These are phyloP conservation scores for Medicago lupulina DNA, from an alignment of 306 rosid species.

Conservation along the genomic window DNA sequence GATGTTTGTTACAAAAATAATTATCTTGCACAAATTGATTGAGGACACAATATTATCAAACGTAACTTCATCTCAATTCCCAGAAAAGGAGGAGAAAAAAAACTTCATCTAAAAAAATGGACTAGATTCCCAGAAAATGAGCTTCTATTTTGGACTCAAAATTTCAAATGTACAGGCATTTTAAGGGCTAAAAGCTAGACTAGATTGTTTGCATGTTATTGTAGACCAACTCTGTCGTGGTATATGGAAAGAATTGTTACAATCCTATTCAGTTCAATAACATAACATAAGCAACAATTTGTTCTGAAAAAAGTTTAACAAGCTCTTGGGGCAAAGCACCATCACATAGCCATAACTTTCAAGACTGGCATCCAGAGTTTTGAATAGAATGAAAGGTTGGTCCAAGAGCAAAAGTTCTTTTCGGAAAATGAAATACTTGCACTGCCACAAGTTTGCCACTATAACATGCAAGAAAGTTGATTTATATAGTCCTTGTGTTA, in stretches of 20 bases:
- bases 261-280: not conserved
- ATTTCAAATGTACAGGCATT: not conserved
- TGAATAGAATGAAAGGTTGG: not conserved
- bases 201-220: not conserved
- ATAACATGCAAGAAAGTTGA: conserved; percentile 16
- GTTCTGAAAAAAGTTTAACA: not conserved
- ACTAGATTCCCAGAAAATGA: too few relatives aligned
- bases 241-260: not conserved
- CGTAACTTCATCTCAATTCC: not conserved
- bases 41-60: not conserved
- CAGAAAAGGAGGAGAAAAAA: too few relatives aligned
- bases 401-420: not conserved
- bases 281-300: not conserved
- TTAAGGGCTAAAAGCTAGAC: not conserved
- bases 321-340: not conserved
- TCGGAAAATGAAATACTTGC: conserved; percentile 24
- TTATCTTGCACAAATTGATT: not conserved
- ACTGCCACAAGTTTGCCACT: conserved; percentile 20
- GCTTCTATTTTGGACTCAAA: not conserved
- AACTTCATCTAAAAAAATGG: not conserved
- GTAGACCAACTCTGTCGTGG: not conserved
- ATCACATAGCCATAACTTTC: not conserved
- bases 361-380: not conserved
- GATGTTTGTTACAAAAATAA: not conserved
- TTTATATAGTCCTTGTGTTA: conserved; percentile 5